Percentiles rank a stretch among this genome's conserved stretches.
These are phyloP conservation scores for Pulicaria dysenterica DNA, from an alignment of 129 eudicot species.

Conservation along the genomic window DNA sequence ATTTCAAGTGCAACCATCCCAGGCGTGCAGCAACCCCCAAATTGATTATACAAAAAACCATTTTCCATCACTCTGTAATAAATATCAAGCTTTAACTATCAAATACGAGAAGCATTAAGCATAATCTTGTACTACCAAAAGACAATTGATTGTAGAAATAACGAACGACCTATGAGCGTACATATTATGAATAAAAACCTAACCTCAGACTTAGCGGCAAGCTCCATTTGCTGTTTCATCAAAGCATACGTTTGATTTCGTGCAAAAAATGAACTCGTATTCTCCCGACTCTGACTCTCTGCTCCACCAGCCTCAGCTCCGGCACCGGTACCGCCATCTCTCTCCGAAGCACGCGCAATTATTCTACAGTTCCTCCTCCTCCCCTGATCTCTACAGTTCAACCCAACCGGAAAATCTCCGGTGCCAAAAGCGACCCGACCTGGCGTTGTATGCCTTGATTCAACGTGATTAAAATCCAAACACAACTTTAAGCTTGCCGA, in stretches of 20 bases:
- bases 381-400: conserved; percentile 21
- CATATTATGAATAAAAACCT: background rate
- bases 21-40: background rate
- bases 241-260: conserved; percentile 80
- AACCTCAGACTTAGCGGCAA: conserved; percentile 97
- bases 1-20: background rate
- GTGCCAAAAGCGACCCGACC: conserved; percentile 31
- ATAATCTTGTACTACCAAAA: background rate
- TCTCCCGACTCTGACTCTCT: conserved; percentile 45
- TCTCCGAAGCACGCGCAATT: conserved; percentile 58
- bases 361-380: conserved; percentile 40
- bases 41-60: background rate
- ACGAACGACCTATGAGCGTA: background rate
- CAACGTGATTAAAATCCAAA: conserved; percentile 40
- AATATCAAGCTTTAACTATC: conserved; percentile 10
- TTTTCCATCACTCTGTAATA: background rate
- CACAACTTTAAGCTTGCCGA: conserved; percentile 51
- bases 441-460: conserved; percentile 35
- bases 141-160: background rate
- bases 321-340: conserved; percentile 44
- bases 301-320: conserved; percentile 48
- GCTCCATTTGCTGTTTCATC: conserved; percentile 90
- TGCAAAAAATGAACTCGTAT: conserved; percentile 50
- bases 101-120: conserved; percentile 7
- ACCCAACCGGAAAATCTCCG: conserved; percentile 33